These are phyloP conservation scores for Mycogone perniciosa DNA, from an alignment of 2,329 filamentous ascomycete species.

Conservation along the genomic window DNA sequence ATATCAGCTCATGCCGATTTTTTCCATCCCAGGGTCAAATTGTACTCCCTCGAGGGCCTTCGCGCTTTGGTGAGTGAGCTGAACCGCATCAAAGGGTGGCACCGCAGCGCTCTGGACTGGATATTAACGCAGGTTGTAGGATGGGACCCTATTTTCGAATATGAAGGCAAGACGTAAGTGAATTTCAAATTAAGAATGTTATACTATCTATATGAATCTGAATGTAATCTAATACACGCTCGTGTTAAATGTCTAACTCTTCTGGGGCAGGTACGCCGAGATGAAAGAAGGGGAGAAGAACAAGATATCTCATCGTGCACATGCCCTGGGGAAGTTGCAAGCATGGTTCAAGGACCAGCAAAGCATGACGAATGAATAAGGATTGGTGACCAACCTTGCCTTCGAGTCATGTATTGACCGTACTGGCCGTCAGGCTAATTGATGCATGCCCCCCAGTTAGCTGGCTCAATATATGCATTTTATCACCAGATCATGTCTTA, in stretches of 20 bases:
- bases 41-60: slow-evolving; percentile 73
- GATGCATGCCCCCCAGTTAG: neutral
- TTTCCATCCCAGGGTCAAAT: slow-evolving; percentile 56
- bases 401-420: too few species aligned
- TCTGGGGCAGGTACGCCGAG: slow-evolving; percentile 65
- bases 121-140: slow-evolving; percentile 43
- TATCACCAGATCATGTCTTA: slow-evolving; percentile 31
- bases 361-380: too few species aligned
- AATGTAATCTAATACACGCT: neutral
- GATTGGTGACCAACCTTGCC: too few species aligned
- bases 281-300: slow-evolving; percentile 90
- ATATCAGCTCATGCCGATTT: neutral
- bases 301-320: slow-evolving; percentile 82
- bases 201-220: neutral
- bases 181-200: neutral
- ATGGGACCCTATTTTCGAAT: slow-evolving; percentile 96
- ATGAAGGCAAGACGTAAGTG: slow-evolving; percentile 71
- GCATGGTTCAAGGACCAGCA: slow-evolving; percentile 54
- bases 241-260: neutral
- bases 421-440: neutral
- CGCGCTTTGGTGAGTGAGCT: slow-evolving; percentile 65
- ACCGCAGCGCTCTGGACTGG: neutral
- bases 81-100: neutral
- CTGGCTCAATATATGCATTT: too few species aligned
- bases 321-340: slow-evolving; percentile 81